Percentiles rank a stretch among this genome's conserved stretches.
Evolutionary conservation across 2,329 filamentous ascomycete genomes (phyloP).

Genomic region (Botrytis hyacinthi): DNA sequence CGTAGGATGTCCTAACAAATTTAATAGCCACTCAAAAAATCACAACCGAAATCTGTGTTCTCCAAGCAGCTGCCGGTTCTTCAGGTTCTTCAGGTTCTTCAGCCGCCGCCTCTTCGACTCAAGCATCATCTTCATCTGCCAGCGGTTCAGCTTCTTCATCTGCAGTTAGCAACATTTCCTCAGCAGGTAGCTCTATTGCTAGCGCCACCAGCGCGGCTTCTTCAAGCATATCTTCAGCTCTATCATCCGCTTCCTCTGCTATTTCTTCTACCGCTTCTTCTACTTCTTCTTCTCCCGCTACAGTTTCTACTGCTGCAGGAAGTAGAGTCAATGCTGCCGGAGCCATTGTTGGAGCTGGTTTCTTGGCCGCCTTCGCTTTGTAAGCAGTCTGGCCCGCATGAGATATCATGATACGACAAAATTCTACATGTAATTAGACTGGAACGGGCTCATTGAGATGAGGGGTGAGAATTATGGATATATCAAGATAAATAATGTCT

Average conservation of each 20-base stretch:
- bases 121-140: constrained; percentile 19
- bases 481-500: not conserved
- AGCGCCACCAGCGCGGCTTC: not conserved
- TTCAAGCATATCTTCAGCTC: not conserved
- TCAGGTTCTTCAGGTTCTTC: not conserved
- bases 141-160: not conserved
- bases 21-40: not conserved
- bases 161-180: not conserved
- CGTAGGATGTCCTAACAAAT: not conserved
- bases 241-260: not conserved
- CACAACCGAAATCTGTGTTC: not conserved
- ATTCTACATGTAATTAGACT: not conserved
- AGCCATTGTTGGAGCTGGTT: constrained; percentile 24
- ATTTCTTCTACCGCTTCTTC: not conserved
- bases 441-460: not conserved
- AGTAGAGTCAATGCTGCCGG: constrained; percentile 20
- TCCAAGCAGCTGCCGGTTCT: not conserved
- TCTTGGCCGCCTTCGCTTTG: constrained; percentile 30
- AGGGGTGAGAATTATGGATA: not conserved
- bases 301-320: constrained; percentile 16
- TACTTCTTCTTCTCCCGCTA: constrained; percentile 14
- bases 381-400: constrained; percentile 10
- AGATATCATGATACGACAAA: not conserved
- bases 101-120: not conserved
- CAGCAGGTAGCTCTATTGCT: constrained; percentile 9